These are phyloP conservation scores for Candida jianshihensis DNA, from an alignment of 805 yeast species.

Conservation along the genomic window DNA sequence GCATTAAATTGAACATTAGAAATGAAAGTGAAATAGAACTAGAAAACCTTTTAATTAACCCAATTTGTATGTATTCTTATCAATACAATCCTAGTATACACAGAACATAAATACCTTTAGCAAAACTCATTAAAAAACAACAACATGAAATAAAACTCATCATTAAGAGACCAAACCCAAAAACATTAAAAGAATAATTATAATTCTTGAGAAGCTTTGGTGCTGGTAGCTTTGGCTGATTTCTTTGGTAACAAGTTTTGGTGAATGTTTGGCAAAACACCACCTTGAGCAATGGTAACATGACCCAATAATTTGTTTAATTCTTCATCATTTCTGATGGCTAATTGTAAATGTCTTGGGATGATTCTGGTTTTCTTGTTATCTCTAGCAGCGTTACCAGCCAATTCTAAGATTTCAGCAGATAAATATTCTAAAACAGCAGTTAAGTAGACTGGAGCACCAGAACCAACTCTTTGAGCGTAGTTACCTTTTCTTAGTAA, in stretches of 20 bases:
- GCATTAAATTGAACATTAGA: too few species aligned
- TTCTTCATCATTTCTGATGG: conserved; percentile 97
- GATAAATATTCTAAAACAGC: conserved; percentile 96
- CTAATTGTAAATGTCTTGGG: conserved; percentile 95
- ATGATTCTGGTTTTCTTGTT: conserved; percentile 96
- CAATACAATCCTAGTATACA: too few species aligned
- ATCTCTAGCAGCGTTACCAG: conserved; percentile 98
- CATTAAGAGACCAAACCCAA: not conserved
- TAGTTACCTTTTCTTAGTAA: conserved; percentile 94
- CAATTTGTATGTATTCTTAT: too few species aligned
- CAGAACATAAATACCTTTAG: not conserved
- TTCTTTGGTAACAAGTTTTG: conserved; percentile 84
- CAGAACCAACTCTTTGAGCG: conserved; percentile 98
- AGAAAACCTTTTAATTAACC: too few species aligned
- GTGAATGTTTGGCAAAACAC: conserved; percentile 97
- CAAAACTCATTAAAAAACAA: not conserved
- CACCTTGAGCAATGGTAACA: conserved; percentile 97
- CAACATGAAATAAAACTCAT: conserved; percentile 1
- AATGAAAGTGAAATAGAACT: too few species aligned
- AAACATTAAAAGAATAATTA: too few species aligned
- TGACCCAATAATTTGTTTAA: conserved; percentile 83
- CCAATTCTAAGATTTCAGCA: conserved; percentile 94
- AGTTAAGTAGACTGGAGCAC: conserved; percentile 97
- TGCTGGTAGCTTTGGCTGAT: conserved; percentile 49
- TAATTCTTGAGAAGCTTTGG: conserved; percentile 58